Evolutionary conservation across 345 rosid species (phyloP), one percentile per base, ranked within the genome.

Genomic region (Litchi chinensis): DNA sequence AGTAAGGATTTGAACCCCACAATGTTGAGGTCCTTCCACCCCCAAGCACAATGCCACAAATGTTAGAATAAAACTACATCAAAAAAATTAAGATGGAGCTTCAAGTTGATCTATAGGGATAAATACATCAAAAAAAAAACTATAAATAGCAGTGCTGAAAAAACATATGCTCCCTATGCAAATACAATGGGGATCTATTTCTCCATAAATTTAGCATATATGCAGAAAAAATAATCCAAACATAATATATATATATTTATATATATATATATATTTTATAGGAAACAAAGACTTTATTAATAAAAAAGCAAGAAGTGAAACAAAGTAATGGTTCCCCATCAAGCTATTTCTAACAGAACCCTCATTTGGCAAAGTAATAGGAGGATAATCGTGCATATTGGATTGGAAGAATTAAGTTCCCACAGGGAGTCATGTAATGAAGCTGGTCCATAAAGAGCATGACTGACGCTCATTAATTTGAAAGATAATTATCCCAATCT

Each of bases 261-360:
- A n/a, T n/a, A n/a, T n/a, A n/a, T n/a, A n/a, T n/a, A n/a, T n/a
- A n/a, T n/a, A n/a, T n/a, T n/a, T n/a, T n/a, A n/a, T n/a, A n/a
- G n/a, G n/a, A n/a, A n/a, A n/a, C n/a, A n/a, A n/a, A n/a, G n/a
- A n/a, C n/a, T n/a, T n/a, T n/a, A n/a, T n/a, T n/a, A n/a, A n/a
- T n/a, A n/a, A n/a, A n/a, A n/a, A n/a, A n/a, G n/a, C n/a, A n/a
- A n/a, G n/a, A n/a, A n/a, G n/a, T n/a, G 48, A 19, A 56, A 57
- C 10, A 19, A 70, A 15, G 68, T 16, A 69, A 63, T 62, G 28
- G 39, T 77, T 60, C 5, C 39, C 64, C 6, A 8, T 73, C 26
- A 44, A 39, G 77, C 44, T 50, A 72, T 72, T 63, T 70, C 44
- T 71, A 28, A 52, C 48, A 70, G 40, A 70, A 70, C 64, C 22